A percentile compares a stretch with the other conserved stretches of the same genome.
phyloP scores from a whole-genome alignment of 129 eudicot genomes.

The Helianthus tuberosus region DNA sequence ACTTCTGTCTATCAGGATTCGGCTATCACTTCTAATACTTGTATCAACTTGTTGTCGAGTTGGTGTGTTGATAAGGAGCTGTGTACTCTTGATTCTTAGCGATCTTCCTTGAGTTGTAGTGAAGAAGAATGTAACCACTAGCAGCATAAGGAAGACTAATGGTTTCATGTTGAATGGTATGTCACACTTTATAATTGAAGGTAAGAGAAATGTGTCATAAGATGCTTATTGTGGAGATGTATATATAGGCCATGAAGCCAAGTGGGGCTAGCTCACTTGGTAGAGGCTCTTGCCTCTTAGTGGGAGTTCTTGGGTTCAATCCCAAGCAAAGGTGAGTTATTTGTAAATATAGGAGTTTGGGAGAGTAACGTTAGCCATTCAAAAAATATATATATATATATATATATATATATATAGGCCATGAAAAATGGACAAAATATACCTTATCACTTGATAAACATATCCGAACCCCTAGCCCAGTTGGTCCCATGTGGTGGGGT shows the following conservation, averaged over 20 bases:
- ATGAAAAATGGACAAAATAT: too few relatives aligned
- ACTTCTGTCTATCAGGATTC: neutral
- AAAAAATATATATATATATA: too few relatives aligned
- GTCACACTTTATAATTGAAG: neutral
- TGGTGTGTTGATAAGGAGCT: neutral
- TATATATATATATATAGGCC: too few relatives aligned
- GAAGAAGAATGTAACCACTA: constrained; percentile 13
- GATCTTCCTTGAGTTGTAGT: constrained; percentile 36
- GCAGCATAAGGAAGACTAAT: constrained; percentile 19
- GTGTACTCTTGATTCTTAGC: neutral
- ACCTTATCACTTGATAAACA: constrained; percentile 30
- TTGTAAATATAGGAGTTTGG: too few relatives aligned
- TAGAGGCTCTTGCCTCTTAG: too few relatives aligned
- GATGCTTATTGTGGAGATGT: constrained; percentile 20
- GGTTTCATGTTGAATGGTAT: constrained; percentile 28
- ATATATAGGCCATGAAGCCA: constrained; percentile 32
- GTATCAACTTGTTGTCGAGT: neutral
- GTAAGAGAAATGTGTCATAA: constrained; percentile 19
- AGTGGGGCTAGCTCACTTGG: too few relatives aligned
- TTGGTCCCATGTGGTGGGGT: too few relatives aligned
- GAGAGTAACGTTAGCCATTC: too few relatives aligned
- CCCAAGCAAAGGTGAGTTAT: too few relatives aligned
- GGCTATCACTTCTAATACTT: neutral
- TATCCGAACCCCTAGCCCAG: too few relatives aligned
- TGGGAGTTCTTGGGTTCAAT: too few relatives aligned